phyloP scores from a whole-genome alignment of 768 basidiomycete genomes.

The Mycena latifolia region DNA sequence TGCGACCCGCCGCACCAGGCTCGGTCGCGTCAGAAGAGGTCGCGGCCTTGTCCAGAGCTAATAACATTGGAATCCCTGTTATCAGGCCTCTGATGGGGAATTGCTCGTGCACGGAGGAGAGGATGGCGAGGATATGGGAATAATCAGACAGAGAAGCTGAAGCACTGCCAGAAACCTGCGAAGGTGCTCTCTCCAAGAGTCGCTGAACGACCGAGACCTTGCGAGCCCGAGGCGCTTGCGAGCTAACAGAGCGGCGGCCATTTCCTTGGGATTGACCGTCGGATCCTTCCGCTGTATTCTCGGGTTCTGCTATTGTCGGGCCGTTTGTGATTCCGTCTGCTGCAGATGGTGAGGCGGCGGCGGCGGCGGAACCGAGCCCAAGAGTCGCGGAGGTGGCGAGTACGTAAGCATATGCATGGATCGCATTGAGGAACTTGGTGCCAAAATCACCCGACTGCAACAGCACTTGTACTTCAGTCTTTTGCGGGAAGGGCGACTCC shows the following conservation, averaged over 20 bases:
- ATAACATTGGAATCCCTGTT: conserved; percentile 87
- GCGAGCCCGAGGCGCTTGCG: conserved; percentile 62
- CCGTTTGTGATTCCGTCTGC: conserved; percentile 50
- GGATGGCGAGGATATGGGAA: conserved; percentile 74
- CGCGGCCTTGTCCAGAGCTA: conserved; percentile 74
- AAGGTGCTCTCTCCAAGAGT: conserved; percentile 63
- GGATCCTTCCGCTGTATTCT: conserved; percentile 39
- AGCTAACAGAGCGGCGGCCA: conserved; percentile 61
- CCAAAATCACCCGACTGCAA: conserved; percentile 70
- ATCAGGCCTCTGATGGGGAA: conserved; percentile 83
- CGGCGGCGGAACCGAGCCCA: conserved; percentile 57
- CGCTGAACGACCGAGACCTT: conserved; percentile 69
- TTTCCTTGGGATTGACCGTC: conserved; percentile 49
- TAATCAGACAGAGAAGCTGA: conserved; percentile 82
- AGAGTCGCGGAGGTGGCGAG: conserved; percentile 80
- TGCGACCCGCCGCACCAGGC: conserved; percentile 54
- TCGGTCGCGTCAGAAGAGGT: conserved; percentile 57
- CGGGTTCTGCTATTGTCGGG: conserved; percentile 43
- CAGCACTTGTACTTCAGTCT: conserved; percentile 58
- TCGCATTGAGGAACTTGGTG: conserved; percentile 81
- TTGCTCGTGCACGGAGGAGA: conserved; percentile 75
- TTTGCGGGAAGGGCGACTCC: conserved; percentile 64
- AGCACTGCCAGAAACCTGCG: conserved; percentile 55
- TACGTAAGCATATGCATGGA: conserved; percentile 85
- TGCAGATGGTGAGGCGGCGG: conserved; percentile 54